phyloP scores from a whole-genome alignment of 495 filamentous ascomycete species.

The Podospora bellae-mahoneyi region DNA sequence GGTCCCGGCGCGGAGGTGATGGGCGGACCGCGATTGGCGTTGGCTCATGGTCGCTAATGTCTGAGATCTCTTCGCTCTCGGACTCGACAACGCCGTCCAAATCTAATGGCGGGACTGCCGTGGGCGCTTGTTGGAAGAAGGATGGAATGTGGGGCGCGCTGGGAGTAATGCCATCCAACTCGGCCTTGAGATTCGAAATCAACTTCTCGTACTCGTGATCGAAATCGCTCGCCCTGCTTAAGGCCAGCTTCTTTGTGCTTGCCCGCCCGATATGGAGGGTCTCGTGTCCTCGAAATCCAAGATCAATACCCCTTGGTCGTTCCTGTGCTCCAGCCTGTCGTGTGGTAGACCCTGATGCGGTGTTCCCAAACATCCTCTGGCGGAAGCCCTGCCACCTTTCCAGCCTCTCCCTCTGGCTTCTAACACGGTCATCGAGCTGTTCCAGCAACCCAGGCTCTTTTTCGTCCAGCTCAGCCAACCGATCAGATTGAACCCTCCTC shows the following conservation, averaged over 20 bases:
- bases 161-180: conserved; percentile 35
- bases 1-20: conserved; percentile 21
- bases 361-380: conserved; percentile 42
- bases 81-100: conserved; percentile 12
- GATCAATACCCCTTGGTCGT: conserved; percentile 41
- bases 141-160: conserved; percentile 11
- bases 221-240: conserved; percentile 19
- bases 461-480: conserved; percentile 49
- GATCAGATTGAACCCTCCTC: conserved; percentile 55
- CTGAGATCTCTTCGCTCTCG: conserved; percentile 39
- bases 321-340: conserved; percentile 19
- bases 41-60: conserved; percentile 46
- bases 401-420: conserved; percentile 60
- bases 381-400: conserved; percentile 70
- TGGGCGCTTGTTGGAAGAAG: conserved; percentile 29
- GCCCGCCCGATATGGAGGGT: conserved; percentile 31
- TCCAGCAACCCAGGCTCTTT: conserved; percentile 49
- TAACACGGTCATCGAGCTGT: conserved; percentile 60
- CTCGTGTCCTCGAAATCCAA: conserved; percentile 50
- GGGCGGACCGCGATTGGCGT: conserved; percentile 23
- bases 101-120: neutral
- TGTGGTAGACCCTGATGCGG: conserved; percentile 23
- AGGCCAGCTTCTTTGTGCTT: conserved; percentile 29
- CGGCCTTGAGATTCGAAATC: conserved; percentile 39
- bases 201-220: conserved; percentile 45